These are phyloP conservation scores for Ogataea nitratoaversa DNA, from an alignment of 805 yeast species.

Conservation along the genomic window DNA sequence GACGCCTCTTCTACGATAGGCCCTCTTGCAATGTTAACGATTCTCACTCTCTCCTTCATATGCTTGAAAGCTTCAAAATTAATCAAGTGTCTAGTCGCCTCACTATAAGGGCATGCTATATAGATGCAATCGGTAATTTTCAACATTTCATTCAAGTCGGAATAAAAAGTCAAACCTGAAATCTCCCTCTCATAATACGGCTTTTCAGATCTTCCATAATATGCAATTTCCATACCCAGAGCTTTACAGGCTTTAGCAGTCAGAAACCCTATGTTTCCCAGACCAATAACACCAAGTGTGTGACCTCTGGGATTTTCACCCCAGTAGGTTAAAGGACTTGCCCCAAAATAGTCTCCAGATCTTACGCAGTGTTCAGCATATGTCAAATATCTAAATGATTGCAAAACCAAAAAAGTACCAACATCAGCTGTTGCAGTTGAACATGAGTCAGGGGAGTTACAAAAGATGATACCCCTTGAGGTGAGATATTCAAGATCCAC, in stretches of 20 bases:
- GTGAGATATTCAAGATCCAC: conserved; percentile 36
- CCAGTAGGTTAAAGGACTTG: conserved; percentile 28
- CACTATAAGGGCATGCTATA: conserved; percentile 36
- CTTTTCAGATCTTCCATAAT: conserved; percentile 36
- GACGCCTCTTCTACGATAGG: conserved; percentile 38
- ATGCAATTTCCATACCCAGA: conserved; percentile 40
- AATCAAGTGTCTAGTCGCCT: conserved; percentile 36
- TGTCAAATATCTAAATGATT: conserved; percentile 33
- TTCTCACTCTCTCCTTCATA: conserved; percentile 26
- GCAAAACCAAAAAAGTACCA: conserved; percentile 31
- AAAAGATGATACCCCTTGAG: conserved; percentile 30
- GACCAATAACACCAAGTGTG: conserved; percentile 43
- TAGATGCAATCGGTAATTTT: conserved; percentile 30
- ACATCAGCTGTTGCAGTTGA: conserved; percentile 39
- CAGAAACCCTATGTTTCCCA: conserved; percentile 44
- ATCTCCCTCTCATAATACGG: conserved; percentile 28
- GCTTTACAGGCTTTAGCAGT: conserved; percentile 40
- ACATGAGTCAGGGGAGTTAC: conserved; percentile 37
- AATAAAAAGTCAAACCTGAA: conserved; percentile 28
- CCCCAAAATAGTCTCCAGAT: conserved; percentile 30
- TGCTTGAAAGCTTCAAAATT: conserved; percentile 29
- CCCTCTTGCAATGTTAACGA: conserved; percentile 37
- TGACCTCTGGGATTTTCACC: conserved; percentile 39
- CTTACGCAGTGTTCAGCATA: conserved; percentile 37
- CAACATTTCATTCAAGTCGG: conserved; percentile 25